Evolutionary conservation across 2,329 filamentous ascomycete genomes (phyloP), one percentile per base, ranked within the genome.

Genomic region (Pseudogymnoascus sp.): DNA sequence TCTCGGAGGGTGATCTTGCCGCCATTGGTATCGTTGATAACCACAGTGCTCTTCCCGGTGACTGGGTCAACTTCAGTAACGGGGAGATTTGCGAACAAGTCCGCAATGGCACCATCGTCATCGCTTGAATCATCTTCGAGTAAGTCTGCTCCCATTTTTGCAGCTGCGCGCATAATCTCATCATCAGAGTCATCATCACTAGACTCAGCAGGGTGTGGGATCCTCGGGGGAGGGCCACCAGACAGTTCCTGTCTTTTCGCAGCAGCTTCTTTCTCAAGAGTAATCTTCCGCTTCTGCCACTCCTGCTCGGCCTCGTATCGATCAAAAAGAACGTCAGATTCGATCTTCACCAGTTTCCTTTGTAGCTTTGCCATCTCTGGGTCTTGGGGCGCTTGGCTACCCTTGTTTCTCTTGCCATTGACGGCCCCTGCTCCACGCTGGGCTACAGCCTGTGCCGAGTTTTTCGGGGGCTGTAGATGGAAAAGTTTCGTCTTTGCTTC

Each of bases 241-340:
- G 71, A 60, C 12, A 42, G 25, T 63, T 74, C 74, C 64, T 77
- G 80, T 68, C 79, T 82, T 14, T 74, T 72, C n/a, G 76, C 77
- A 1, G 84, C 79, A 46, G 83, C 80, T 63, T 88, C 83, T 69
- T 83, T 86, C 68, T 89, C 84, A 11, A 93, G 72, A 21, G 80
- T 76, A 36, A 86, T 80, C 40, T 80, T 81, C 65, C 82, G 82
- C 5, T 77, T 73, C 65, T 80, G 83, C 90, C 89, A 93, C 68
- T 83, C 77, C 64, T 83, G 78, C 63, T 90, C 84, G 3, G 88
- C 89, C 36, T 83, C 74, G 53, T 81, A 79, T 63, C 81, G 82
- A 71, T 93, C 89, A 69, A 93, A 92, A 2, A 93, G 77, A 14
- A 91, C 80, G 71, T 93, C 90, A 25, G 85, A 88, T 70, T 95